These are phyloP conservation scores for Schizophyllum amplum DNA, from an alignment of 1,284 basidiomycete genomes.

Conservation along the genomic window DNA sequence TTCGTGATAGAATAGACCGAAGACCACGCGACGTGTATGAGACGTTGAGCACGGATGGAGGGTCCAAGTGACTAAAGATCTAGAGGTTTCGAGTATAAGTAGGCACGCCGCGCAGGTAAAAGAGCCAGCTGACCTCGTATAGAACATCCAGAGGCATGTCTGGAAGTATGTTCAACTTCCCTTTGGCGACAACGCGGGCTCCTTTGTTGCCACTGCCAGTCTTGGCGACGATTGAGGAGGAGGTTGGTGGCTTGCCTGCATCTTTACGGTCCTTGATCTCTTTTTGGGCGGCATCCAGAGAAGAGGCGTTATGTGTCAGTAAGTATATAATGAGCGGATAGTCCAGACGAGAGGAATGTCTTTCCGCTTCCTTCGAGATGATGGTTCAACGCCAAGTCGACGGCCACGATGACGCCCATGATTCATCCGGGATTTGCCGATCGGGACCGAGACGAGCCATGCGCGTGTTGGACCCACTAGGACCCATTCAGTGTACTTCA, in stretches of 20 bases:
- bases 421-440: no score
- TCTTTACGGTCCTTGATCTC: neutral
- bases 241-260: no score
- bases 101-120: no score
- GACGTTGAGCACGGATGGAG: slow-evolving; percentile 13
- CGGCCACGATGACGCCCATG: no score
- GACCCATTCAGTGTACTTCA: no score
- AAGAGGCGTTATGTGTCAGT: no score
- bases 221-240: neutral
- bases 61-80: slow-evolving; percentile 13
- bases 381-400: no score
- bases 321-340: no score
- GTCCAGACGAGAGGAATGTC: no score
- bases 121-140: slow-evolving; percentile 6
- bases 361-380: no score
- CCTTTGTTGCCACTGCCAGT: neutral
- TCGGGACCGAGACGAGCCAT: no score
- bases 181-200: neutral
- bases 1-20: slow-evolving; percentile 14
- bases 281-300: neutral
- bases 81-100: neutral
- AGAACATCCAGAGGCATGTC: slow-evolving; percentile 14
- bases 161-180: neutral
- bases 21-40: slow-evolving; percentile 15
- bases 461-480: no score